These are phyloP conservation scores for Microthlaspi erraticum DNA, from an alignment of 345 rosid genomes.

Conservation along the genomic window DNA sequence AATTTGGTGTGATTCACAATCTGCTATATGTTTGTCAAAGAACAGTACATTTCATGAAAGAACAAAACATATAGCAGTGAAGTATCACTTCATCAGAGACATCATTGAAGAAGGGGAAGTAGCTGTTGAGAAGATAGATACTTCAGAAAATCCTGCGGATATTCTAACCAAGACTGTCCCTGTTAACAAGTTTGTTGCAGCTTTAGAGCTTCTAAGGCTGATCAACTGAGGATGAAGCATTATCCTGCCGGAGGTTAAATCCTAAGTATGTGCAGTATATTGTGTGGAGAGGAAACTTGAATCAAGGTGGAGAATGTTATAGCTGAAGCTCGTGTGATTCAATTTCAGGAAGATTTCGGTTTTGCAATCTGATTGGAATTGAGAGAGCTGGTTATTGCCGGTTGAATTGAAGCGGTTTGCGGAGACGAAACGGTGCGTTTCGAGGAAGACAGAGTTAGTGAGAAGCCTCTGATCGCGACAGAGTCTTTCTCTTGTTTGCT, in stretches of 20 bases:
- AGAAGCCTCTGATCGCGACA: no score
- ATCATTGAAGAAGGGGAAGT: background rate
- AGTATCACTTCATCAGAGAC: background rate
- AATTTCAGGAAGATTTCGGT: no score
- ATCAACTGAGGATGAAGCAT: background rate
- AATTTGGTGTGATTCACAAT: background rate
- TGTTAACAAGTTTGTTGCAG: background rate
- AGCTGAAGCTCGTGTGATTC: no score
- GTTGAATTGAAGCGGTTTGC: no score
- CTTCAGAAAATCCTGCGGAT: background rate
- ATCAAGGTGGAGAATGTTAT: slow-evolving; percentile 15
- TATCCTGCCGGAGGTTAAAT: background rate
- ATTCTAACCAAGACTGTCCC: slow-evolving; percentile 5
- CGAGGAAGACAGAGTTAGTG: no score
- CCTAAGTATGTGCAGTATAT: background rate
- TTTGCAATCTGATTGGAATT: no score
- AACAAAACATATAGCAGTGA: background rate
- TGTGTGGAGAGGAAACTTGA: slow-evolving; percentile 11
- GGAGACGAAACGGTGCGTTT: no score
- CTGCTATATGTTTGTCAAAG: background rate
- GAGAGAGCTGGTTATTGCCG: no score
- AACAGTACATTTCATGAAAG: background rate
- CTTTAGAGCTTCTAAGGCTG: slow-evolving; percentile 11
- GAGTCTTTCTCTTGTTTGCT: no score
- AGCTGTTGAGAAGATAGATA: background rate